Base-by-base conservation (phyloP, 225 moss, liverwort and hornwort species). In the Asterella californica region DNA sequence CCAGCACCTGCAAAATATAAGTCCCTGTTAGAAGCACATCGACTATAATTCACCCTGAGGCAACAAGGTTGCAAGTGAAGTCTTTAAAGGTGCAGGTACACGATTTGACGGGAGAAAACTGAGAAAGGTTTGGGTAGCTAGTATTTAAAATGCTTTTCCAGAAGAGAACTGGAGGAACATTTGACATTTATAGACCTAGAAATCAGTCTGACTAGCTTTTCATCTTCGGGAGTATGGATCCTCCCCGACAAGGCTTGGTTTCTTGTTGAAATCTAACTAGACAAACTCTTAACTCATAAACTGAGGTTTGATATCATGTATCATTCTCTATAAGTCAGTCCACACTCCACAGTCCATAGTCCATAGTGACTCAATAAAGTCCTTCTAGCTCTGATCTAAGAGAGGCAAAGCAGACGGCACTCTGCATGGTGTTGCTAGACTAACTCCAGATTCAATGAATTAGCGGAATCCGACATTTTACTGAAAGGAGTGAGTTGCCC, bases 1-100 rank as follows among this genome's bases (percentile, higher is more conserved):
- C 87, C 80, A 87, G 69, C 24, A 87, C 84, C 87, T 87, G 84
- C 68, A 79, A 50, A 9, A 33, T 37, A 18, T 1, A 34, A 21
- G 18, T 33, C n/a, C 7, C 17, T 79, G 32, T 79, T 18, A 82
- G 46, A 17, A 30, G 67, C 15, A 67, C 12, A n/a, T 71, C n/a
- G 25, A 71, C 17, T 15, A 14, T 15, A 36, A 67, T 42, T 71
- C 71, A 48, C 71, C 5, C 1, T 32, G 52, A 72, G 22, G 32
- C 53, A 17, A 46, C 38, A 63, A 4, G 27, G 0, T 66, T 5
- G 46, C 36, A 62, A 50, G 32, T 67, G 22, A n/a, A 27, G 59
- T 48, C 48, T n/a, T 45, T 45, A 2, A 11, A 9, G 30, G 32
- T 21, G 59, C 18, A 6, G 59, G 5, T 21, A 17, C 22, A 59